Conservation (phyloP, 805 yeast genomes). For the Cyberlindnera misumaiensis region DNA sequence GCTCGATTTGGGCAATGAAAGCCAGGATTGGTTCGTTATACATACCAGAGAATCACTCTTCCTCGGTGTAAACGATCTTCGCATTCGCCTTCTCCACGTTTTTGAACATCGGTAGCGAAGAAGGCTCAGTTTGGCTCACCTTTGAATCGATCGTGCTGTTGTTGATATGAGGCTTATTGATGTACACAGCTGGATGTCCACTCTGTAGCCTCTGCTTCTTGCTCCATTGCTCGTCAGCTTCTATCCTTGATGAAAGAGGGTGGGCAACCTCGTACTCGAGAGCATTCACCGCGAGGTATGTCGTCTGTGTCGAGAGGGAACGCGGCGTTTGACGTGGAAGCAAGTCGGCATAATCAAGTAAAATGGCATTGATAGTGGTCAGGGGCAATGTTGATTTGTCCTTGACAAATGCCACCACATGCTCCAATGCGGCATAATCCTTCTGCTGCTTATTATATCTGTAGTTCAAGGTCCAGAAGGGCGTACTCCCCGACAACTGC, state of each 20-base stretch:
- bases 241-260: conserved; percentile 22
- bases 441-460: conserved; percentile 42
- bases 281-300: conserved; percentile 14
- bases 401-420: conserved; percentile 39
- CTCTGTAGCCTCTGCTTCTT: conserved; percentile 23
- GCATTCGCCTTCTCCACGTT: conserved; percentile 58
- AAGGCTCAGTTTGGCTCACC: conserved; percentile 13
- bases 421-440: conserved; percentile 38
- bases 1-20: neutral
- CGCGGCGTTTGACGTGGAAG: conserved; percentile 23
- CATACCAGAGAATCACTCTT: conserved; percentile 2
- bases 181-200: conserved; percentile 28
- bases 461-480: conserved; percentile 54
- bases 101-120: conserved; percentile 48
- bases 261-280: conserved; percentile 24
- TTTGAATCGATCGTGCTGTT: conserved; percentile 27
- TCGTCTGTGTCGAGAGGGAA: conserved; percentile 20
- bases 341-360: conserved; percentile 33
- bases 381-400: conserved; percentile 42
- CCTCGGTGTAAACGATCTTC: conserved; percentile 33
- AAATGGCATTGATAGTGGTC: conserved; percentile 35
- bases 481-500: conserved; percentile 31
- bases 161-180: conserved; percentile 37
- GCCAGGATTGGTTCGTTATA: neutral
- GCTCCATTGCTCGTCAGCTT: conserved; percentile 4